Evolutionary conservation across 164 flowering plant species (phyloP).

Genomic region (Taxillus chinensis): DNA sequence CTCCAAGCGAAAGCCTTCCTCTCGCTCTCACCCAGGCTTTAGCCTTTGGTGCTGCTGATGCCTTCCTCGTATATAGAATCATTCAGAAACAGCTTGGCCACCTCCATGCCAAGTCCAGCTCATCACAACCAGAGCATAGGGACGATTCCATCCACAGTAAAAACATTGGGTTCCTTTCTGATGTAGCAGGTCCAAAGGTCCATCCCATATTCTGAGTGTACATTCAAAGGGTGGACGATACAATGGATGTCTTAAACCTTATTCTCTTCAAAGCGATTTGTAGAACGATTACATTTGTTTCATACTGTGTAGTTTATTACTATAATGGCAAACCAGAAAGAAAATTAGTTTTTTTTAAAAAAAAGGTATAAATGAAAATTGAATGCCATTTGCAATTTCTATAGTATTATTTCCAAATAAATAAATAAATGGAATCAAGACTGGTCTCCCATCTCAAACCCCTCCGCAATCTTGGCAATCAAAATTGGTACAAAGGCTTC

Average conservation of each 20-base stretch:
- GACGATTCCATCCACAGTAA: constrained; percentile 20
- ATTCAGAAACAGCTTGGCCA: constrained; percentile 82
- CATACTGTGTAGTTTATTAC: neutral
- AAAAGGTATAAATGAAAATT: no score
- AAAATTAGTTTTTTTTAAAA: no score
- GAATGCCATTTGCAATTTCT: no score
- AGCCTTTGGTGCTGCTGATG: constrained; percentile 64
- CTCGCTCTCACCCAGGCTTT: constrained; percentile 70
- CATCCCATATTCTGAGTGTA: constrained; percentile 36
- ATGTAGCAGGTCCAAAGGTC: constrained; percentile 83
- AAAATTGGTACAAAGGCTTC: constrained; percentile 48
- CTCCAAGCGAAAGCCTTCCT: constrained; percentile 57
- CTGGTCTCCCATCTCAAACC: constrained; percentile 52
- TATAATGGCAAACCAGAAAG: no score
- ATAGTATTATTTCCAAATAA: no score
- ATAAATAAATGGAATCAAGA: neutral
- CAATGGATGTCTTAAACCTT: constrained; percentile 1
- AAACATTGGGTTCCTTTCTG: constrained; percentile 60
- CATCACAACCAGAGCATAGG: constrained; percentile 23
- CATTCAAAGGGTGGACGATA: constrained; percentile 10
- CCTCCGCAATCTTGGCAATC: constrained; percentile 17
- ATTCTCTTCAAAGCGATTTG: neutral
- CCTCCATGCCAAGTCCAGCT: constrained; percentile 41
- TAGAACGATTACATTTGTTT: constrained; percentile 1
- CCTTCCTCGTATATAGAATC: constrained; percentile 47